Evolutionary conservation across 2,329 filamentous ascomycete genomes (phyloP).

Genomic region (Penicillium sp.): DNA sequence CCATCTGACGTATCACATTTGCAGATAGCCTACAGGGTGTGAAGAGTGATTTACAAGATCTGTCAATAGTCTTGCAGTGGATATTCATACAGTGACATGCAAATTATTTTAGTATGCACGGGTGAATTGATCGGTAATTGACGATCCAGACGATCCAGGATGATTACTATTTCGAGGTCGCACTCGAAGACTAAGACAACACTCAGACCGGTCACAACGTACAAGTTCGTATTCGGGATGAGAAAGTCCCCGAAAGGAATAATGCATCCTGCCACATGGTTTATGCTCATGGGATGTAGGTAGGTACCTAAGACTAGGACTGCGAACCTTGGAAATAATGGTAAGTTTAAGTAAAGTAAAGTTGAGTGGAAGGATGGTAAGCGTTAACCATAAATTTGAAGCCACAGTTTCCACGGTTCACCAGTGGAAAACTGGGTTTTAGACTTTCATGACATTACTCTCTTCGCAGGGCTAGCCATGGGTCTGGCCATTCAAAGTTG

Average conservation of each 20-base stretch:
- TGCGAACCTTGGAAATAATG: constrained; percentile 3
- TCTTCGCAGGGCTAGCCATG: neutral
- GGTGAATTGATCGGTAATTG: neutral
- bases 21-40: constrained; percentile 1
- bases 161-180: neutral
- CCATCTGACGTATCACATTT: constrained; percentile 23
- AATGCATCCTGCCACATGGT: constrained; percentile 24
- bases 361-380: constrained; percentile 8
- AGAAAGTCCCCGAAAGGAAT: constrained; percentile 19
- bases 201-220: neutral
- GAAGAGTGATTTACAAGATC: neutral
- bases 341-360: constrained; percentile 4
- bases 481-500: constrained; percentile 7
- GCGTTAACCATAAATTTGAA: constrained; percentile 7
- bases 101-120: constrained; percentile 1
- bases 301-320: constrained; percentile 14
- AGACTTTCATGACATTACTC: constrained; percentile 22
- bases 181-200: neutral
- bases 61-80: neutral
- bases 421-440: constrained; percentile 13
- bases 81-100: neutral
- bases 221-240: constrained; percentile 22
- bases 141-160: neutral
- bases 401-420: constrained; percentile 17
- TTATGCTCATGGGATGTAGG: constrained; percentile 2